Base-by-base conservation (phyloP, 2,329 filamentous ascomycete genomes). In the Fusarium sp. region DNA sequence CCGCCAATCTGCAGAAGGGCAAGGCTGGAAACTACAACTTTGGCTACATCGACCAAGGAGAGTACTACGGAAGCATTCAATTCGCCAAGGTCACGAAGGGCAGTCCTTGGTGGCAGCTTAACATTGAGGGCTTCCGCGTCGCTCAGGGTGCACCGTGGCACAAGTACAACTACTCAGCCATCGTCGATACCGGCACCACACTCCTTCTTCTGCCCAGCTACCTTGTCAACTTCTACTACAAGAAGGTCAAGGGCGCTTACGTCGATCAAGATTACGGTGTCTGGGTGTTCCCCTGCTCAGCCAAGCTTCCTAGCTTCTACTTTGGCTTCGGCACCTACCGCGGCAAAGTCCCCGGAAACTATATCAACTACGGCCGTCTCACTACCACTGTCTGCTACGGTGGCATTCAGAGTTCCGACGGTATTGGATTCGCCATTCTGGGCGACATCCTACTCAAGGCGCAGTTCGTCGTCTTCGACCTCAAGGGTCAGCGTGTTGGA, bases 141-240 rank as follows among this genome's bases (percentile, higher is more conserved):
- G 90, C 89, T 41, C 51, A 38, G 1, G 70, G 70, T 4, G 60
- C 62, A 8, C 36, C 50, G 0, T 80, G 74, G 62, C 54, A 66
- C 17, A 50, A 66, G 10, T 58, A 77, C 24, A 69, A 88, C 11
- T 84, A 85, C 30, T 83, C 84, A 1, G 87, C 86, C 74, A 93
- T 94, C 80, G 89, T 90, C 77, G 92, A 94, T 83, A 94, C 92
- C 5, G 92, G 92, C 61, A 93, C 92, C 63, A 91, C 91, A 3
- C 88, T 94, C 36, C 81, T 93, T 63, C 85, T 92, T 72, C 81
- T 91, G 24, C 88, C 89, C 32, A 79, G 85, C 63, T 74, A 79
- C 38, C 84, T 91, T 67, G 87, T 90, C 72, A 75, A 81, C 2
- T 86, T 84, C 47, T 93, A 93, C 85, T 94, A 92, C 84, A 79